Percentiles rank a stretch among this genome's conserved stretches.
These are phyloP conservation scores for Triticum monococcum DNA, from an alignment of 176 grass and related monocot genomes.

Conservation along the genomic window DNA sequence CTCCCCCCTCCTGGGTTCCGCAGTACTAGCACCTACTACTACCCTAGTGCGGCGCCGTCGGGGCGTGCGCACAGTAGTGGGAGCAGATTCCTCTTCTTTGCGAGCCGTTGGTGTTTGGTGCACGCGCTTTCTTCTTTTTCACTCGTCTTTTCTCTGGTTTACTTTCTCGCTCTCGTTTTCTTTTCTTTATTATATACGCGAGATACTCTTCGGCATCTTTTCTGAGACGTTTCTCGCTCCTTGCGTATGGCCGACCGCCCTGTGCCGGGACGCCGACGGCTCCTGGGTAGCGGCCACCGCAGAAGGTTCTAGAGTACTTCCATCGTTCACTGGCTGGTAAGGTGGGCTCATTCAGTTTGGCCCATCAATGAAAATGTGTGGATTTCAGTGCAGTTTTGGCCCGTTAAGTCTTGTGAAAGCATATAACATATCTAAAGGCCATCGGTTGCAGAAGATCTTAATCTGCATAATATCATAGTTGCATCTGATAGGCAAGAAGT, in stretches of 20 bases:
- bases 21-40: not conserved
- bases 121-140: not conserved
- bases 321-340: not conserved
- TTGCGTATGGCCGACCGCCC: not conserved
- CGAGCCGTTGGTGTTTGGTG: constrained; percentile 2
- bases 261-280: not conserved
- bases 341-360: not conserved
- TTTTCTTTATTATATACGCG: not conserved
- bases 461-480: no score
- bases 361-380: not conserved
- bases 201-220: not conserved
- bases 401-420: no score
- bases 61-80: not conserved
- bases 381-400: no score
- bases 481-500: no score
- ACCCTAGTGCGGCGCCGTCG: not conserved
- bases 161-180: not conserved
- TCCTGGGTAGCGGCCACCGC: not conserved
- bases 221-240: not conserved
- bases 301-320: not conserved
- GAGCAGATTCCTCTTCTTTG: not conserved
- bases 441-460: no score
- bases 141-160: not conserved
- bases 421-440: no score
- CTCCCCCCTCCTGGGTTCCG: not conserved